A percentile compares a stretch with the other conserved stretches of the same genome.
phyloP scores from a whole-genome alignment of 1,284 basidiomycete genomes.

The Rhodotorula mucilaginosa region DNA sequence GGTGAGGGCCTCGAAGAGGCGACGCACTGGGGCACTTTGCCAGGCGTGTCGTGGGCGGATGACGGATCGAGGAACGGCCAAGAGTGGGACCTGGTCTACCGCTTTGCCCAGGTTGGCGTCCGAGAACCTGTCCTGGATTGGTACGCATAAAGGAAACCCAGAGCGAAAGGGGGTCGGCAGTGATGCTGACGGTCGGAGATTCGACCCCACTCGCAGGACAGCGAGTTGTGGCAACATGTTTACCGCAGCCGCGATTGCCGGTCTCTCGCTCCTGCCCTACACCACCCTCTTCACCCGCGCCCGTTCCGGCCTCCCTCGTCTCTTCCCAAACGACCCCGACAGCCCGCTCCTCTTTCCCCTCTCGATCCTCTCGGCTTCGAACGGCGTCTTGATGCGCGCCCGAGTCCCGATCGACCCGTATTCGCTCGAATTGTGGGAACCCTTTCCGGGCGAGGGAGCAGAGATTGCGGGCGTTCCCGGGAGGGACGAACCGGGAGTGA shows the following conservation, averaged over 20 bases:
- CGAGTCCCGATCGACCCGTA: slow-evolving; percentile 34
- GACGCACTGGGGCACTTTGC: slow-evolving; percentile 10
- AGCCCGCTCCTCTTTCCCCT: slow-evolving; percentile 32
- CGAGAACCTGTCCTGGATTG: slow-evolving; percentile 19
- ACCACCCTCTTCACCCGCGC: slow-evolving; percentile 31
- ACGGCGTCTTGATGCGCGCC: slow-evolving; percentile 33
- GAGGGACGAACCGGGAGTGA: slow-evolving; percentile 26
- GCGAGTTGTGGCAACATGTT: slow-evolving; percentile 40
- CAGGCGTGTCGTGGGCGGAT: slow-evolving; percentile 36
- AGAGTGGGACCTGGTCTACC: slow-evolving; percentile 37
- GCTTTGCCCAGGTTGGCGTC: slow-evolving; percentile 37
- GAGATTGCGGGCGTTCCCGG: slow-evolving; percentile 37
- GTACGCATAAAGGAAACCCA: slow-evolving; percentile 3
- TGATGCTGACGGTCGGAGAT: too few relatives aligned
- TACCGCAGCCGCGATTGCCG: slow-evolving; percentile 22
- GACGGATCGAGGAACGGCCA: slow-evolving; percentile 17
- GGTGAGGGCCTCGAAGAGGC: slow-evolving; percentile 26
- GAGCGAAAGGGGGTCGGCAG: too few relatives aligned
- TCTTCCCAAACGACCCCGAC: not conserved
- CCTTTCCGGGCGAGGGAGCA: slow-evolving; percentile 20
- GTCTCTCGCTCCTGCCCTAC: slow-evolving; percentile 34
- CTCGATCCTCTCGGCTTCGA: slow-evolving; percentile 35
- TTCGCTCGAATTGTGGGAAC: slow-evolving; percentile 28
- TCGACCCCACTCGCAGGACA: slow-evolving; percentile 12
- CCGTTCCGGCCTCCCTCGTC: not conserved